Evolutionary conservation across 306 rosid species (phyloP).

Genomic region (Albizia julibrissin): DNA sequence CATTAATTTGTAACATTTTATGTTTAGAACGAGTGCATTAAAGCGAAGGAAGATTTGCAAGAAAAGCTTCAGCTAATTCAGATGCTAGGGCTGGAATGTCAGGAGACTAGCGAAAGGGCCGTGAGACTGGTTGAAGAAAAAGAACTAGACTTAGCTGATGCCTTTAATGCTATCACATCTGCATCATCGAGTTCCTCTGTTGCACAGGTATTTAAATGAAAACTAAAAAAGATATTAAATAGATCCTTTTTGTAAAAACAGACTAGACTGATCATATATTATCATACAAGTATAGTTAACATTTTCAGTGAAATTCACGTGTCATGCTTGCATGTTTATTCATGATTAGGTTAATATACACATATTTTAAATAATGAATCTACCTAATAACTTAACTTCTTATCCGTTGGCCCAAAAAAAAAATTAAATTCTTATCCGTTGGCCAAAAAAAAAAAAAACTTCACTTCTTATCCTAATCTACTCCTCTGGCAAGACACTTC

Average conservation of each 20-base stretch:
- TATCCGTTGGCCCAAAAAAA: too few relatives aligned
- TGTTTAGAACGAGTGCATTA: not conserved
- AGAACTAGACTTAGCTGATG: not conserved
- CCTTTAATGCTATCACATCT: not conserved
- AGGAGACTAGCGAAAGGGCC: not conserved
- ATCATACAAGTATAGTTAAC: not conserved
- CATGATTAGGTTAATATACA: not conserved
- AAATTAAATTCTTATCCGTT: too few relatives aligned
- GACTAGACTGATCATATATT: not conserved
- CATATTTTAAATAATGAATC: not conserved
- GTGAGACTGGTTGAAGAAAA: not conserved
- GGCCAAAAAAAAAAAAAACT: not conserved
- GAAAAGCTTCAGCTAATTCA: not conserved
- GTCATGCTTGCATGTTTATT: not conserved
- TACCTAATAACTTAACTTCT: not conserved
- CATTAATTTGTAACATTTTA: too few relatives aligned
- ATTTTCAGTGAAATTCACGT: not conserved
- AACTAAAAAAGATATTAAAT: not conserved
- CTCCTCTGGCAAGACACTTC: not conserved
- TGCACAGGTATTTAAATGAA: not conserved
- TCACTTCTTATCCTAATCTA: not conserved
- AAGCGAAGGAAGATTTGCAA: not conserved
- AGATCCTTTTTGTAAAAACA: not conserved
- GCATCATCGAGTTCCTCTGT: not conserved
- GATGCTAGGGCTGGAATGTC: not conserved